Evolutionary conservation across 345 rosid species (phyloP), one percentile per base, ranked within the genome.

Genomic region (Dovyalis caffra): DNA sequence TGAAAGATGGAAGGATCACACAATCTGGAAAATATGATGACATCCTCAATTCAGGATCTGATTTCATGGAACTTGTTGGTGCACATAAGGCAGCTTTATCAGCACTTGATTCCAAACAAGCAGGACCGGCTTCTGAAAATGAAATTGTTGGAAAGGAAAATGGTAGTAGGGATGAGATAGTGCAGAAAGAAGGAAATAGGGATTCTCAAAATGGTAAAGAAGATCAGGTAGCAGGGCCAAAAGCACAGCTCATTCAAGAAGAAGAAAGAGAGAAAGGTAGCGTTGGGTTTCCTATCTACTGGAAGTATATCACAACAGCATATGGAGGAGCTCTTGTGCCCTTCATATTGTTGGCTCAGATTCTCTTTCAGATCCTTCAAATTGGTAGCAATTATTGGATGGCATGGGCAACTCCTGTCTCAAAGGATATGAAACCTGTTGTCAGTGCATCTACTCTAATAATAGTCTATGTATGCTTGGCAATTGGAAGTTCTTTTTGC

Each of bases 311-410:
- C 51, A 92, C 91, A 18, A 80, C 86, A 21, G 93, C 93, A 35
- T 88, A 89, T 35, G 88, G 92, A 57, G 95, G 93, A 80, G 91
- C 88, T 63, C 91, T 90, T 35, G 90, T 88, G 72, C 97, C 97
- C 28, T 76, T 87, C 51, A 85, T 90, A 79, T 76, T 92, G 77
- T 72, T 92, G 76, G 91, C 86, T 31, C 95, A 89, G 45, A 73
- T 79, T 81, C 72, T 89, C 57, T 90, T 88, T 79, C 91, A 90
- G 85, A 14, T 80, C 72, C 89, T 90, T 69, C 92, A 90, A 84
- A 92, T 90, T 34, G 92, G 93, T 34, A 90, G 95, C 87, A 90
- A 90, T 73, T 90, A 92, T 72, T 92, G 92, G 97, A 92, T 92
- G 95, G 92, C 93, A 29, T 88, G 90, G 95, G 97, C 87, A 71